Base-by-base conservation (phyloP, 2,329 filamentous ascomycete species). In the Penicillium sp. region DNA sequence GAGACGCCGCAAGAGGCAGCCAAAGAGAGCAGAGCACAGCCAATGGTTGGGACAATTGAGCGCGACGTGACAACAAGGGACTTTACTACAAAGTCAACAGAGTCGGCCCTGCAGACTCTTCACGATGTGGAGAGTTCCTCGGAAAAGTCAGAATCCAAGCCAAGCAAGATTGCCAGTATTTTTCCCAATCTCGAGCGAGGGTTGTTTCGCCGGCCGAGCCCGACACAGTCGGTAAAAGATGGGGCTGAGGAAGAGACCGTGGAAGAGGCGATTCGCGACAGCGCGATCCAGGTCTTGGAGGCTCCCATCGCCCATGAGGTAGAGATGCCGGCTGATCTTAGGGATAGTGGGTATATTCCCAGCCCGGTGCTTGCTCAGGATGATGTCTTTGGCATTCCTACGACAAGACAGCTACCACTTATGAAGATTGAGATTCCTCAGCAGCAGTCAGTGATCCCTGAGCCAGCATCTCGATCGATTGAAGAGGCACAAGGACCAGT, bases 281-380 rank as follows among this genome's bases (percentile, higher is more conserved):
- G 78, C 65, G 81, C 75, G 65, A 75, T 81, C 64, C 76, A 80
- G 64, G 73, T 81, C 62, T 75, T 74, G 63, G 81, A 83, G 67
- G 79, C 82, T 55, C 77, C 79, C 46, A 69, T 77, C 41, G 63
- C 77, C 31, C 66, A 26, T 51, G 38, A 46, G 26, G 17, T 45
- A 49, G 35, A 48, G 21, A 8, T 49, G 45, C 46, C 73, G 48
- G 65, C 66, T 45, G 69, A 72, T 59, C 56, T 69, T 53, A 74
- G 79, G 64, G 79, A 84, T 63, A 83, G 78, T 68, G 78, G 78
- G 8, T 81, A 82, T 61, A 73, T 79, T 55, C 71, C 75, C 54
- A 72, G 67, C 30, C 46, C 58, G 21, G 56, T 60, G n/a, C 47
- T 61, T 17, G 41, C 63, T n/a, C 58, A 46, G 29, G 56, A 57